Evolutionary conservation across 306 rosid genomes (phyloP), one percentile per base, ranked within the genome.

Genomic region (Rosa lucieae): DNA sequence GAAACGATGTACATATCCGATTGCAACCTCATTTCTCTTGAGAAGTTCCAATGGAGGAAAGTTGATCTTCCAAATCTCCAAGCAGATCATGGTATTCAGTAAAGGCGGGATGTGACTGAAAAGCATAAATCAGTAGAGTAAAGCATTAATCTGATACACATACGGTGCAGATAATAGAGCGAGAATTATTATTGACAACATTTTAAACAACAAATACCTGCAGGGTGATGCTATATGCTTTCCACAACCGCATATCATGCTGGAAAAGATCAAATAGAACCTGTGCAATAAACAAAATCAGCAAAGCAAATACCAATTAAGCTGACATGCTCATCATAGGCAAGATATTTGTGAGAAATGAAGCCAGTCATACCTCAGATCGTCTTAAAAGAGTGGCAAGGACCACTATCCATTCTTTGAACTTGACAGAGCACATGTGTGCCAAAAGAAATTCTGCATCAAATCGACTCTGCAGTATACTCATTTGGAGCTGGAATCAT

Each of bases 381-480:
- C 94, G 94, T 75, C 99, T 89, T 77, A 95, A 84, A 48, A 95
- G 96, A 46, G 99, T 95, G 32, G 98, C 99, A 72, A 93, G 86
- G 78, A 93, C 99, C 77, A 93, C 99, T 84, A 95, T 95, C 99
- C 99, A 95, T 86, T 95, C 98, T 87, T 93, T 93, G 78, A 95
- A 95, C 86, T 93, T 95, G 80, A 95, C 98, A 17, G 96, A 93
- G 87, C 99, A 93, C 99, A 95, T 91, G 70, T 91, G 92, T 69
- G 97, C 94, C 86, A 95, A 85, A 78, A 91, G 98, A 83, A 95
- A 95, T 79, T 95, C 98, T 14, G 98, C 99, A 80, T 95, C 99
- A 92, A 95, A 82, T 75, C 98, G 91, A 77, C 97, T 95, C 85
- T 95, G 97, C 74, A 90, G 82, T 35, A 92, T 93, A 84, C 67